Percentiles rank a stretch among this genome's conserved stretches.
Evolutionary conservation across 805 yeast genomes (phyloP).

Genomic region (Kuraishia molischiana): DNA sequence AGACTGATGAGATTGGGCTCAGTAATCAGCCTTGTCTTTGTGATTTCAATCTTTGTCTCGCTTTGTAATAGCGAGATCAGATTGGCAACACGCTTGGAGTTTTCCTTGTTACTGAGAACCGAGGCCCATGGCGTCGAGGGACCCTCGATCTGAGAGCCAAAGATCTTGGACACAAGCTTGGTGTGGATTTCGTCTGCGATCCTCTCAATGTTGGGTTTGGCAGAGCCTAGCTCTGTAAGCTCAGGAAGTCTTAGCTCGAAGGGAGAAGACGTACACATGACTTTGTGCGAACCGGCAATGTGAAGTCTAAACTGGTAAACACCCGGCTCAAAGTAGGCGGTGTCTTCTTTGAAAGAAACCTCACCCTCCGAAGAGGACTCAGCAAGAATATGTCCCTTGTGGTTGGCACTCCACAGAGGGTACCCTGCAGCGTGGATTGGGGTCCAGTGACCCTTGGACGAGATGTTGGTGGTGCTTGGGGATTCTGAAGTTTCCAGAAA

Average conservation of each 20-base stretch:
- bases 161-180: conserved; percentile 22
- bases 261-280: conserved; percentile 53
- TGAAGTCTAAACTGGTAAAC: conserved; percentile 70
- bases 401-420: conserved; percentile 9
- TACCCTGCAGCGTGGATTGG: conserved; percentile 29
- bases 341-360: conserved; percentile 35
- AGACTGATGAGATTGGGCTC: not conserved
- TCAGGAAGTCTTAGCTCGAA: conserved; percentile 44
- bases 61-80: conserved; percentile 3
- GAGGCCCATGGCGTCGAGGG: conserved; percentile 8
- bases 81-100: conserved; percentile 10
- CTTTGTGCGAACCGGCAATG: conserved; percentile 56
- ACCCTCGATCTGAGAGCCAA: conserved; percentile 10
- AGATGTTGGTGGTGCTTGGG: conserved; percentile 43
- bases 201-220: conserved; percentile 13
- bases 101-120: conserved; percentile 7
- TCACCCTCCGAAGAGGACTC: conserved; percentile 26
- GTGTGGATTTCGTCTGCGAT: conserved; percentile 22
- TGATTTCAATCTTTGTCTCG: not conserved
- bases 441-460: conserved; percentile 61
- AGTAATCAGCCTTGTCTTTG: not conserved
- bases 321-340: conserved; percentile 58
- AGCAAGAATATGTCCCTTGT: conserved; percentile 1
- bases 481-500: conserved; percentile 49
- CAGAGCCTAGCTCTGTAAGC: conserved; percentile 15